These are phyloP conservation scores for Akanthomyces uredinophilus DNA, from an alignment of 2,329 filamentous ascomycete species.

Conservation along the genomic window DNA sequence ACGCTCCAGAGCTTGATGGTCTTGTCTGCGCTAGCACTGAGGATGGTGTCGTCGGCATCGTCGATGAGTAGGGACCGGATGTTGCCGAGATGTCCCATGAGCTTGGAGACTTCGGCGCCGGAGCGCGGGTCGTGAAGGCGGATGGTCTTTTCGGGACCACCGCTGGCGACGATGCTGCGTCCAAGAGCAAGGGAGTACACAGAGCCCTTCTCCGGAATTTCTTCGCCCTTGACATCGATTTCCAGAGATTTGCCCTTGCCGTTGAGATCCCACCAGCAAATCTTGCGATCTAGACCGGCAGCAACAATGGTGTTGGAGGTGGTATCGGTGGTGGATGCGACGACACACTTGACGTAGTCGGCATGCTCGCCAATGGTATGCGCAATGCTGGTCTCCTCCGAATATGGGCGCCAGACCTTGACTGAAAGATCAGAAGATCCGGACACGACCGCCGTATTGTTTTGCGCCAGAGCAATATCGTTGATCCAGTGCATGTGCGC, in stretches of 20 bases:
- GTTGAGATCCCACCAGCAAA: conserved; percentile 89
- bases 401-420: conserved; percentile 81
- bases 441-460: conserved; percentile 75
- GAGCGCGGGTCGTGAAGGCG: conserved; percentile 86
- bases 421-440: conserved; percentile 92
- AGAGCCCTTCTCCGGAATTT: conserved; percentile 83
- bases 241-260: conserved; percentile 80
- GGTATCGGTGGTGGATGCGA: conserved; percentile 59
- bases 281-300: conserved; percentile 86
- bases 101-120: conserved; percentile 88
- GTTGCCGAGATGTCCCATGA: conserved; percentile 94
- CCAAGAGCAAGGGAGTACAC: conserved; percentile 85
- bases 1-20: conserved; percentile 98
- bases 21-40: conserved; percentile 93
- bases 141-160: conserved; percentile 89
- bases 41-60: conserved; percentile 79
- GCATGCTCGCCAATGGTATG: conserved; percentile 85
- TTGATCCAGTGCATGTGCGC: conserved; percentile 97
- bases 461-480: conserved; percentile 76
- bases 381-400: conserved; percentile 47
- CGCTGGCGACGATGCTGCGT: conserved; percentile 78
- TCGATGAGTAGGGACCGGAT: conserved; percentile 88
- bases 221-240: conserved; percentile 80
- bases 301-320: conserved; percentile 84
- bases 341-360: conserved; percentile 94